These are phyloP conservation scores for Escallonia herrerae DNA, from an alignment of 129 eudicot species.

Conservation along the genomic window DNA sequence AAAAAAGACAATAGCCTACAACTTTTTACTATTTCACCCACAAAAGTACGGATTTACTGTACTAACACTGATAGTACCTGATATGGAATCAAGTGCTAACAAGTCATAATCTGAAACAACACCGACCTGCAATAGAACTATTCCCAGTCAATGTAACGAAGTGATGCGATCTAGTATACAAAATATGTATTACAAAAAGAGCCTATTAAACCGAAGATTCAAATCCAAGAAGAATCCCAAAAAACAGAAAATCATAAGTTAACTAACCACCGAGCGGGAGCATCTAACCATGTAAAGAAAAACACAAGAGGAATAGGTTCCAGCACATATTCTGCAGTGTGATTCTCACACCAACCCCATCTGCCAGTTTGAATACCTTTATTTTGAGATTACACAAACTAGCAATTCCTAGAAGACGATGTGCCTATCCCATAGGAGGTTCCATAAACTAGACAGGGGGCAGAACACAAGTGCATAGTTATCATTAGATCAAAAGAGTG, in stretches of 20 bases:
- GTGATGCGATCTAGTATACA: neutral
- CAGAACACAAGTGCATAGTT: no score
- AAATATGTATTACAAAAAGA: neutral
- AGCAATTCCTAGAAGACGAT: no score
- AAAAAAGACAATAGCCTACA: neutral
- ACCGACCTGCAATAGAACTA: constrained; percentile 61
- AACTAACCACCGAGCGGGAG: neutral
- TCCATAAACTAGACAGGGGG: no score
- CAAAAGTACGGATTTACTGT: constrained; percentile 1
- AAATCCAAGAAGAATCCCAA: neutral
- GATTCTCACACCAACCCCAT: no score
- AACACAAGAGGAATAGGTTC: neutral
- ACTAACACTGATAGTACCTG: constrained; percentile 44
- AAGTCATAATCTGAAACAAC: constrained; percentile 94
- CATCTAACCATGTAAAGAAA: neutral
- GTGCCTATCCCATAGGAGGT: no score
- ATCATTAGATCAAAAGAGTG: no score
- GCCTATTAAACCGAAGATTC: neutral
- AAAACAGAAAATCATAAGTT: neutral
- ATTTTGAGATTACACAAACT: no score
- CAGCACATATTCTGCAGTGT: no score
- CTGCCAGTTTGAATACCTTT: no score
- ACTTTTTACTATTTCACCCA: neutral
- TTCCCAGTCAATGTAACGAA: constrained; percentile 2
- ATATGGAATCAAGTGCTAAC: constrained; percentile 85